Evolutionary conservation across 345 rosid genomes (phyloP), one percentile per base, ranked within the genome.

Genomic region (Lenwebbia sp.): DNA sequence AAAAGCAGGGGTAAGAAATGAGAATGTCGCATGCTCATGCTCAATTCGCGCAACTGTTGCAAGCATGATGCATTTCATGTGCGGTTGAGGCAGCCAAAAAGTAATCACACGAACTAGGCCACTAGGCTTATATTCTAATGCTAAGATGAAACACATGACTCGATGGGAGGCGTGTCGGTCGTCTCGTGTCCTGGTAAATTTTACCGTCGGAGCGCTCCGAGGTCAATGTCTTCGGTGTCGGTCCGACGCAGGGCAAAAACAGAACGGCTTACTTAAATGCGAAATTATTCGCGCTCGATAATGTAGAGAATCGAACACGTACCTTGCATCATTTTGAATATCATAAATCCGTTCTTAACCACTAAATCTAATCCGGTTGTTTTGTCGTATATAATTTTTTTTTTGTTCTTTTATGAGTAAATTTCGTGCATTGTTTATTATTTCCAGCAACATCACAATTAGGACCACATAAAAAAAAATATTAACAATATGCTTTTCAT

Each of bases 171-270:
- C 1, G 2, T 4, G 0, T 17, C 13, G 76, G 11, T 33, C 23
- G 12, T 6, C 6, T 5, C 76, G 12, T 7, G 2, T 17, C 22
- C 5, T 22, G 12, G 1, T 2, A 17, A 33, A 4, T 30, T 15
- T 6, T 3, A 2, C 9, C 12, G 44, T 10, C 22, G 1, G 70
- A 0, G 2, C 30, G 37, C 0, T 60, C 10, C 37, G 10, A 14
- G 10, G 21, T 13, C 74, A 2, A 13, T 2, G 12, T 49, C 12
- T 49, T 49, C 50, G 50, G 50, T 10, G 50, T 10, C 50, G 13
- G 50, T 10, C 50, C 50, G 50, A 9, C 21, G 74, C 19, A 0
- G 7, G 40, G 22, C 22, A 1, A 19, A 19, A 14, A 7, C 22
- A 5, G 4, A 14, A 30, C 8, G 19, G 8, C 22, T 7, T 1